phyloP scores from a whole-genome alignment of 1,284 basidiomycete genomes.

The Gymnopus androsaceus region DNA sequence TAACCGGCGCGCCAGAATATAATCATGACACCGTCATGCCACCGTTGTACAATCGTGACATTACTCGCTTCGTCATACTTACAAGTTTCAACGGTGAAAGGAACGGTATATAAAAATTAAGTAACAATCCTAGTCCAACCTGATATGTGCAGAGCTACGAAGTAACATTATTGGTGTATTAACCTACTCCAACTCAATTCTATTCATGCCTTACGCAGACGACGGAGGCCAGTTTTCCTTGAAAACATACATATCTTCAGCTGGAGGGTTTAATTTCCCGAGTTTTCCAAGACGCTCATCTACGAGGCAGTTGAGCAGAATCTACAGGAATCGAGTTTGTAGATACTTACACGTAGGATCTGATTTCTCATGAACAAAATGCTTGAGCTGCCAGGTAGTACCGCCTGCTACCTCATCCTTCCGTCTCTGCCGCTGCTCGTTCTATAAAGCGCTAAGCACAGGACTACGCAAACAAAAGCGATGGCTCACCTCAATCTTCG shows the following conservation, averaged over 20 bases:
- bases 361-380: conserved; percentile 69
- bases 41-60: conserved; percentile 10
- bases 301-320: conserved; percentile 27
- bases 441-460: conserved; percentile 46
- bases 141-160: too few species aligned
- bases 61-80: background rate
- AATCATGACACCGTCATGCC: conserved; percentile 4
- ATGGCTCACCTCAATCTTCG: conserved; percentile 78
- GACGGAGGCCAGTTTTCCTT: conserved; percentile 51
- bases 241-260: conserved; percentile 71
- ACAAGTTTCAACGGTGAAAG: background rate
- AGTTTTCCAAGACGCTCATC: conserved; percentile 62
- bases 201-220: background rate
- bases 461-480: background rate
- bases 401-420: conserved; percentile 80
- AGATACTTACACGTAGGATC: conserved; percentile 69
- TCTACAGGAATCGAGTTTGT: background rate
- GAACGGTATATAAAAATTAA: too few species aligned
- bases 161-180: background rate
- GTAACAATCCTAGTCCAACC: too few species aligned
- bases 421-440: conserved; percentile 88
- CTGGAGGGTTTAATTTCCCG: conserved; percentile 57
- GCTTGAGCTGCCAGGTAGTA: conserved; percentile 75
- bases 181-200: background rate
- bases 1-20: too few species aligned